A percentile compares a stretch with the other conserved stretches of the same genome.
Evolutionary conservation across 179 eudicot species (phyloP).

Genomic region (Patellifolia procumbens): DNA sequence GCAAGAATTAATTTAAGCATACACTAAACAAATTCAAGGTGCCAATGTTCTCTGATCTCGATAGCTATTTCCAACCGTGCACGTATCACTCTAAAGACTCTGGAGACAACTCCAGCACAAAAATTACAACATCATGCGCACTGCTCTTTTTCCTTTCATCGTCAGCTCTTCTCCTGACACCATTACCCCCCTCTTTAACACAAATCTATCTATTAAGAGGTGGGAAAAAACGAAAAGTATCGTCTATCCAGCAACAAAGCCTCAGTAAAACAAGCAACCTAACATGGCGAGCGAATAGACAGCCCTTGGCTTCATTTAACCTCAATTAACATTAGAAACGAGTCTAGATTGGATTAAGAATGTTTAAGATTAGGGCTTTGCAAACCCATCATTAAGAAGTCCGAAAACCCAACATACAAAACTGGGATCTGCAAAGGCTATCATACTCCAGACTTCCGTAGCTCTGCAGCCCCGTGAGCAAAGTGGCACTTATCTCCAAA

Average conservation of each 20-base stretch:
- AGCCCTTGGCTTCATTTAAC: slow-evolving; percentile 24
- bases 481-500: slow-evolving; percentile 64
- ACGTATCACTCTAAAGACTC: not conserved
- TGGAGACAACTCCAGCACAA: not conserved
- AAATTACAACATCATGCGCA: not conserved
- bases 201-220: slow-evolving; percentile 14
- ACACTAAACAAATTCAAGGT: not conserved
- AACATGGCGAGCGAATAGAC: slow-evolving; percentile 7
- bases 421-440: slow-evolving; percentile 11
- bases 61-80: not conserved
- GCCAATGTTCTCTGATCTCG: not conserved
- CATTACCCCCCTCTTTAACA: not conserved
- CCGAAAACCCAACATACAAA: slow-evolving; percentile 20
- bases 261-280: slow-evolving; percentile 14
- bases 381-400: slow-evolving; percentile 17
- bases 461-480: slow-evolving; percentile 58
- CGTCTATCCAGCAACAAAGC: not conserved
- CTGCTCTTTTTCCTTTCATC: not conserved
- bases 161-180: not conserved
- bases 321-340: slow-evolving; percentile 18
- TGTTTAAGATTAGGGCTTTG: slow-evolving; percentile 23
- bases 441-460: slow-evolving; percentile 41
- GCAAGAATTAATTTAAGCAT: not conserved
- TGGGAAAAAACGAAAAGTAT: not conserved
- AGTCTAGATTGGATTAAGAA: slow-evolving; percentile 16